phyloP scores from a whole-genome alignment of 1,284 basidiomycete species.

The Clitocybe nebularis region DNA sequence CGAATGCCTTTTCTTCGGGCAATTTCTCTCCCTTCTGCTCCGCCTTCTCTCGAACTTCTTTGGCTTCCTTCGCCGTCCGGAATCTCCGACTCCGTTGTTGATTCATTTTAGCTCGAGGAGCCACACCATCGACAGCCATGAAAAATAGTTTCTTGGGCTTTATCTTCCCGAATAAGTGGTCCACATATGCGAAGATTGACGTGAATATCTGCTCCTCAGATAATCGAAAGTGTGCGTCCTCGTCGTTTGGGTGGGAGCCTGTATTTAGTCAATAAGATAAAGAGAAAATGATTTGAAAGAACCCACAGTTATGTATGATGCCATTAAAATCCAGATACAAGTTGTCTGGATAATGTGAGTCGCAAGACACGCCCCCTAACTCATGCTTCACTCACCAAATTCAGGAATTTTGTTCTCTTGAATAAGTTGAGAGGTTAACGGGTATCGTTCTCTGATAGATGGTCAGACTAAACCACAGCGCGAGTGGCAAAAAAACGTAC shows the following conservation, averaged over 20 bases:
- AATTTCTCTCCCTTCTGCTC: constrained; percentile 86
- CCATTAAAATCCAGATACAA: constrained; percentile 97
- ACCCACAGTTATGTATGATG: constrained; percentile 94
- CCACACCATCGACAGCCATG: constrained; percentile 98
- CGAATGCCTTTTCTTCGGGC: constrained; percentile 93
- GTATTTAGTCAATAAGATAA: background rate
- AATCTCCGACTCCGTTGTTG: constrained; percentile 95
- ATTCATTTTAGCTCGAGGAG: constrained; percentile 99
- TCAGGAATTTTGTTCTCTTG: constrained; percentile 97
- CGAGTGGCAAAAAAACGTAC: constrained; percentile 38
- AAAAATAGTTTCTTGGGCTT: constrained; percentile 97
- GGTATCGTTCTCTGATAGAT: constrained; percentile 83
- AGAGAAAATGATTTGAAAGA: background rate
- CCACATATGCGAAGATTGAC: constrained; percentile 95
- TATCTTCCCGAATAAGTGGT: constrained; percentile 95
- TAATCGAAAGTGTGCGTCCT: constrained; percentile 91
- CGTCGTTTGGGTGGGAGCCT: constrained; percentile 93
- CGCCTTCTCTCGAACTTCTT: constrained; percentile 85
- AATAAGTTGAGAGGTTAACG: constrained; percentile 96
- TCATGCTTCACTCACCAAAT: constrained; percentile 51
- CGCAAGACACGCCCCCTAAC: background rate
- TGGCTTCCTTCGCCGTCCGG: constrained; percentile 91
- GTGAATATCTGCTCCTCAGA: constrained; percentile 98
- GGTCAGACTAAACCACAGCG: constrained; percentile 11
- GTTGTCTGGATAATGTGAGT: constrained; percentile 53